Evolutionary conservation across 306 rosid genomes (phyloP).

Genomic region (Bauhinia variegata): DNA sequence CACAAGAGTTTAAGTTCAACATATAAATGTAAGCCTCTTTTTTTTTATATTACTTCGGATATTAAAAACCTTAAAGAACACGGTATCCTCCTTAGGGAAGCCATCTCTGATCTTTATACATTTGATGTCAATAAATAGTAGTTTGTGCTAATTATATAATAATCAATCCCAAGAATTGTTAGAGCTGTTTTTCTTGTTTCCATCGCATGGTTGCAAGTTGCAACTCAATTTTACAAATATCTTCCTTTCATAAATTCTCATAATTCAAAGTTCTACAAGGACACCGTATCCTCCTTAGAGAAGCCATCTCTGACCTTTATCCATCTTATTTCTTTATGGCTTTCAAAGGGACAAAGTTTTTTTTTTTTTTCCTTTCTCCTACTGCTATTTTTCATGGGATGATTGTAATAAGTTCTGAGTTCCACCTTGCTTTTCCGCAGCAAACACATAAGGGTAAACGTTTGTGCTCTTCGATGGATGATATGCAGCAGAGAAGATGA

Average conservation of each 20-base stretch:
- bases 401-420: background rate
- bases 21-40: background rate
- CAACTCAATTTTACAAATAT: background rate
- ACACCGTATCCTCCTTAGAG: too few species aligned
- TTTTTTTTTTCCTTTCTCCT: background rate
- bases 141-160: background rate
- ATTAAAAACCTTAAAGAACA: background rate
- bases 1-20: background rate
- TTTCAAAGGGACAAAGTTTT: background rate
- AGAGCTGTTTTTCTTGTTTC: background rate
- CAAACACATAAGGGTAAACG: background rate
- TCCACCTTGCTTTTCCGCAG: background rate
- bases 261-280: conserved; percentile 8
- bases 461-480: conserved; percentile 21
- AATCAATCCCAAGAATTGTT: background rate
- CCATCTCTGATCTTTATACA: background rate
- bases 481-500: conserved; percentile 26
- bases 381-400: background rate
- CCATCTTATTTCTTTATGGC: background rate
- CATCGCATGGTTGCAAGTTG: conserved; percentile 20
- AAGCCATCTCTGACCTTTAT: too few species aligned
- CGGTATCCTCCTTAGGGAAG: background rate
- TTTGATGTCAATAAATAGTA: background rate
- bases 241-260: conserved; percentile 7
- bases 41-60: background rate